Percentiles rank a stretch among this genome's conserved stretches.
Evolutionary conservation across 495 filamentous ascomycete species (phyloP).

Genomic region (Trichocladium uniseriatum): DNA sequence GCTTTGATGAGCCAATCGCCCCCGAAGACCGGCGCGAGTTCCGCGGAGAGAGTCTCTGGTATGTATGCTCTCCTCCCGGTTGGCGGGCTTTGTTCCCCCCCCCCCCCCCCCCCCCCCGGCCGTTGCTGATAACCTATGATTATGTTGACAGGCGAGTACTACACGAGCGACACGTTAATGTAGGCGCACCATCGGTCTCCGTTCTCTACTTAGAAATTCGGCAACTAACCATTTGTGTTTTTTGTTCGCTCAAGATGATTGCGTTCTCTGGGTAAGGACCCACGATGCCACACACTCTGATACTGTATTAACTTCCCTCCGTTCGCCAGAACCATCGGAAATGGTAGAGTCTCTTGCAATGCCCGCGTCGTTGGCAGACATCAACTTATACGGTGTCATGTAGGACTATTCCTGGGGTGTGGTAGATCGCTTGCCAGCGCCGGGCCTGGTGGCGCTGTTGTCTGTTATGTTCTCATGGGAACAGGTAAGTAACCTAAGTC

Average conservation of each 20-base stretch:
- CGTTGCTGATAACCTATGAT: neutral
- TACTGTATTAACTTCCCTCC: neutral
- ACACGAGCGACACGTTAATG: constrained; percentile 32
- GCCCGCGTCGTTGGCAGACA: neutral
- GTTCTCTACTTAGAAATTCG: neutral
- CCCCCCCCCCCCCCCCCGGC: neutral
- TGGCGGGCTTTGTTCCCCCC: too few species aligned
- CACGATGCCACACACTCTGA: neutral
- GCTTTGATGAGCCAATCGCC: constrained; percentile 20
- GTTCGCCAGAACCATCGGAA: constrained; percentile 23
- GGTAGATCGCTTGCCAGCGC: constrained; percentile 28
- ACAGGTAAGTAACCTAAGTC: constrained; percentile 11
- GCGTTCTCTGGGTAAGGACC: constrained; percentile 31
- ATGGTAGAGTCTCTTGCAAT: constrained; percentile 17
- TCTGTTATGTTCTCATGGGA: constrained; percentile 35
- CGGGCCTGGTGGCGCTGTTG: constrained; percentile 31
- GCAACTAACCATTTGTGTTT: neutral
- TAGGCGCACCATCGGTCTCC: constrained; percentile 3
- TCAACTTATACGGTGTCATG: neutral
- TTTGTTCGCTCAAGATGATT: constrained; percentile 24
- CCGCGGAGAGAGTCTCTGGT: constrained; percentile 29
- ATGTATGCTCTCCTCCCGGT: too few species aligned
- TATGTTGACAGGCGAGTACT: constrained; percentile 23
- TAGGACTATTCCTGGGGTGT: constrained; percentile 31
- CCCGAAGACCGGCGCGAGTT: constrained; percentile 22